Conservation (phyloP, 73 alveolate genomes). For the Paramecium pentaurelia region DNA sequence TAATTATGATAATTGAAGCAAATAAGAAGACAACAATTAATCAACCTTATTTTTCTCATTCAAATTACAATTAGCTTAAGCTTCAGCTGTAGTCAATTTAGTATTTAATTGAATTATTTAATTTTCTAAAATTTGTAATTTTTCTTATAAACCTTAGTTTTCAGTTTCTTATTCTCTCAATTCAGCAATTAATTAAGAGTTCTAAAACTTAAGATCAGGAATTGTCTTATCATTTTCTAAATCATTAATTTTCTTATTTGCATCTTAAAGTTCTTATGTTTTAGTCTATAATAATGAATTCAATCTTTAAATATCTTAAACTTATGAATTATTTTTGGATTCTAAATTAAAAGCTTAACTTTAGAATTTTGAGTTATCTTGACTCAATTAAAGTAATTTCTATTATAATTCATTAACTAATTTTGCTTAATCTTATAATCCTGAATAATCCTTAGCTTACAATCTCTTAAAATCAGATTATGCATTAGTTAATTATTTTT, state of each 20-base stretch:
- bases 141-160: not conserved
- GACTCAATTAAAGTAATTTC: not conserved
- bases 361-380: not conserved
- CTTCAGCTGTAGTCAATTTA: not conserved
- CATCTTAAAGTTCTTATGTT: not conserved
- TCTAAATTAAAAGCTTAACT: not conserved
- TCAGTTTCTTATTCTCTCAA: not conserved
- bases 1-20: not conserved
- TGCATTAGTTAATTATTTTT: not conserved
- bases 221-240: not conserved
- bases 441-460: not conserved
- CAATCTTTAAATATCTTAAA: not conserved
- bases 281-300: not conserved
- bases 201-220: not conserved
- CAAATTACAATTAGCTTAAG: not conserved
- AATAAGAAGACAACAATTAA: not conserved
- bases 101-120: not conserved
- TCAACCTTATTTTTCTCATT: slow-evolving; percentile 2
- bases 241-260: not conserved
- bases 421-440: not conserved
- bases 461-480: not conserved
- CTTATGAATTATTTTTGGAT: not conserved
- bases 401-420: not conserved
- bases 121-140: not conserved
- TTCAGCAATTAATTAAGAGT: not conserved